Evolutionary conservation across 2,329 filamentous ascomycete species (phyloP), one percentile per base, ranked within the genome.

Genomic region (Aspergillus novofumigatus): DNA sequence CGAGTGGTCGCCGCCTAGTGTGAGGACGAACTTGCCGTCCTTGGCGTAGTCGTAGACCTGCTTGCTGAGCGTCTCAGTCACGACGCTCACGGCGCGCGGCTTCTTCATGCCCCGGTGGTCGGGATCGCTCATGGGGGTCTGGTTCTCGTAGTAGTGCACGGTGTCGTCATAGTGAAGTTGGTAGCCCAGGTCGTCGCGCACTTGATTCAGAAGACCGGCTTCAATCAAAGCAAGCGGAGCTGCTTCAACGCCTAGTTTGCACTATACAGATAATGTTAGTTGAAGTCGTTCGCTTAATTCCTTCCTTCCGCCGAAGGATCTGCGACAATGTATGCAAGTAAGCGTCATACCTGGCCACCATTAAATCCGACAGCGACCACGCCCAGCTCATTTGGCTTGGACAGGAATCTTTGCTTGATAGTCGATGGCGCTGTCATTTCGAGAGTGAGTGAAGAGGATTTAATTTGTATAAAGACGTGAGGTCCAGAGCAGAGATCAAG

Each of bases 341-440:
- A 23, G 44, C 44, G 44, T 47, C 81, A 67, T 86, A 94, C 92
- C 86, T 97, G 94, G 56, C 94, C 94, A 64, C 93, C 93, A 54
- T 92, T 96, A 81, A 97, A 99, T 61, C 93, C 93, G 41, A 97
- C 94, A 51, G 93, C 92, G 41, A 97, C 91, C 56, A 99, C 84
- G 61, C 93, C 94, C 62, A 99, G 82, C 69, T 97, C 87, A 70
- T 90, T 83, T 32, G 86, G 84, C 70, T 87, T 82, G 62, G 87
- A 81, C 66, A 97, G 88, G 79, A 97, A 97, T 71, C 89, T 92
- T 59, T 85, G 82, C 51, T 79, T 71, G 60, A 86, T 80, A 6
- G 83, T 83, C 3, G 84, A 80, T 32, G 84, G 83, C 55, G 77
- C 76, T 35, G 81, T 83, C 81, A 83, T 84, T 57, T 56, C 69